These are phyloP conservation scores for Pharnaceum exiguum DNA, from an alignment of 148 eudicot species.

Conservation along the genomic window DNA sequence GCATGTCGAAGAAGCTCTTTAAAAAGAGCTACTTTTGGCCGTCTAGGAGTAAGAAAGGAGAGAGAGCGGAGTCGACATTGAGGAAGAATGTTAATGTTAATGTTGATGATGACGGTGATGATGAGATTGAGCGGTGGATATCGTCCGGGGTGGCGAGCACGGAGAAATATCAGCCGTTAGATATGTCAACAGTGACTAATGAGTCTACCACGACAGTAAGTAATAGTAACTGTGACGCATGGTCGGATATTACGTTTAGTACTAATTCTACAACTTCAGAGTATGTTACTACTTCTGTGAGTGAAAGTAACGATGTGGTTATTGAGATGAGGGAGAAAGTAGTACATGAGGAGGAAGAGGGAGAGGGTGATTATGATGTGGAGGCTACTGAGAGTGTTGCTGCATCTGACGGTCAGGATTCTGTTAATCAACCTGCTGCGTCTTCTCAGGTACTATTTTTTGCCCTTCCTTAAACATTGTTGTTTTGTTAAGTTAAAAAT, in stretches of 20 bases:
- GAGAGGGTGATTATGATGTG: constrained; percentile 11
- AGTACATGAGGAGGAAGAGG: not conserved
- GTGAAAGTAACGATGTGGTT: constrained; percentile 40
- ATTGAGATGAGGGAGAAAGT: constrained; percentile 18
- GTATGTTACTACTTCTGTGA: constrained; percentile 14
- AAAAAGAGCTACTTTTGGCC: constrained; percentile 39
- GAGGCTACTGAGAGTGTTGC: constrained; percentile 24
- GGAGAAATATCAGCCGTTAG: constrained; percentile 30
- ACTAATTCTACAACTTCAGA: too few relatives aligned
- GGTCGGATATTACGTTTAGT: constrained; percentile 51
- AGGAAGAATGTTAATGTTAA: not conserved
- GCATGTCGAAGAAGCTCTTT: constrained; percentile 47
- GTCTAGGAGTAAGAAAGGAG: not conserved
- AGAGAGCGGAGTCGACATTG: too few relatives aligned
- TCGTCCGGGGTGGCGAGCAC: constrained; percentile 22
- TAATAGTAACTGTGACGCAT: constrained; percentile 23
- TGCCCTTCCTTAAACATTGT: too few relatives aligned
- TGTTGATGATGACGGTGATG: constrained; percentile 4
- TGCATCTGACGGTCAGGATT: constrained; percentile 23
- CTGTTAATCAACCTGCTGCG: constrained; percentile 28
- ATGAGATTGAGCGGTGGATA: constrained; percentile 57
- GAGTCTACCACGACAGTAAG: constrained; percentile 9
- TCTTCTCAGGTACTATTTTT: constrained; percentile 28
- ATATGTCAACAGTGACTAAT: constrained; percentile 16
- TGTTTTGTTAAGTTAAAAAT: too few relatives aligned